These are phyloP conservation scores for Scedosporium boydii DNA, from an alignment of 2,329 filamentous ascomycete species.

Conservation along the genomic window DNA sequence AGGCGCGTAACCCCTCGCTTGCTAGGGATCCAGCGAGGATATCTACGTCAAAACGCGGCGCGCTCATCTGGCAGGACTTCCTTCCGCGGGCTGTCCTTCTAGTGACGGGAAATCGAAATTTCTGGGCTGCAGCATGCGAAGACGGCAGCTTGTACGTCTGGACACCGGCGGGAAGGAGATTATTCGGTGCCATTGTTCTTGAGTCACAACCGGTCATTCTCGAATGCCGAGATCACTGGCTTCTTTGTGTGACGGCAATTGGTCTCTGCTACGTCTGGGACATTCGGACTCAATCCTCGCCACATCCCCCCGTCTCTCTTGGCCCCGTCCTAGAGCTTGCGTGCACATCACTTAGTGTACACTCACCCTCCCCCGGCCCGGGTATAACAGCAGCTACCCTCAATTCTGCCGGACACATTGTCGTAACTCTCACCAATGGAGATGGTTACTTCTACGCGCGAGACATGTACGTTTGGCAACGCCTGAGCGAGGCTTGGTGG, in stretches of 20 bases:
- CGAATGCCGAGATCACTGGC: conserved; percentile 80
- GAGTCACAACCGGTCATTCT: conserved; percentile 92
- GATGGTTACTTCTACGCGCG: conserved; percentile 88
- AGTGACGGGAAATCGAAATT: conserved; percentile 78
- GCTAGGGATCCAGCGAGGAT: conserved; percentile 77
- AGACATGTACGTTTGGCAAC: conserved; percentile 83
- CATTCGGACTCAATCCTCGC: conserved; percentile 68
- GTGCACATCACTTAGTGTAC: conserved; percentile 65
- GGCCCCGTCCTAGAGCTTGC: conserved; percentile 85
- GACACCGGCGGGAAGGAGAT: conserved; percentile 81
- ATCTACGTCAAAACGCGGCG: conserved; percentile 69
- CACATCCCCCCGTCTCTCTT: conserved; percentile 82
- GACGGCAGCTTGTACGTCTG: conserved; percentile 85
- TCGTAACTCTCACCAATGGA: conserved; percentile 88
- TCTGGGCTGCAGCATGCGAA: conserved; percentile 90
- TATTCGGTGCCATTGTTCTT: conserved; percentile 75
- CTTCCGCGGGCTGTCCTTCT: conserved; percentile 80
- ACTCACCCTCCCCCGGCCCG: conserved; percentile 65
- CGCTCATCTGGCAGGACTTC: conserved; percentile 87
- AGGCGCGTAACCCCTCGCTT: conserved; percentile 75
- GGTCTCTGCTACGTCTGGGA: conserved; percentile 94
- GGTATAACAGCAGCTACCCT: conserved; percentile 85
- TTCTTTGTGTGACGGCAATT: conserved; percentile 80
- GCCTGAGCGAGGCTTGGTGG: conserved; percentile 97
- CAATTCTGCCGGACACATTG: conserved; percentile 75